phyloP scores from a whole-genome alignment of 2,329 filamentous ascomycete species.

The Sporothrix phasma region DNA sequence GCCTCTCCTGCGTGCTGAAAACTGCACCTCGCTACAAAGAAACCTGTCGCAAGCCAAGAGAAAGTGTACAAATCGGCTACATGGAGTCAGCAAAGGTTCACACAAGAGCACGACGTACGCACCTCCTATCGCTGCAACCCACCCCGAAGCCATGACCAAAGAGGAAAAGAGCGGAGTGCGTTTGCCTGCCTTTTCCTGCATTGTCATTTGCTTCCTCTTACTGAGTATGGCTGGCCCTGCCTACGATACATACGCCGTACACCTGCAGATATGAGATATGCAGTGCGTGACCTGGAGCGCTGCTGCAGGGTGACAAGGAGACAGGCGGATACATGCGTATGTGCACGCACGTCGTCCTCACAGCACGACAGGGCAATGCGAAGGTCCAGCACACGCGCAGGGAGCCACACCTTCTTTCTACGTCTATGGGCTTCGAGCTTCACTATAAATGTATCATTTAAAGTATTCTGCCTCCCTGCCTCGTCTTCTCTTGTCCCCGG shows the following conservation, averaged over 20 bases:
- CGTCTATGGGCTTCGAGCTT: not conserved
- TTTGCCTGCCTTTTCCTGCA: not conserved
- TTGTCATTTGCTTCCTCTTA: too few species aligned
- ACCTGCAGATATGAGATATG: not conserved
- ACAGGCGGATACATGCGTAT: not conserved
- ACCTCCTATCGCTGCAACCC: not conserved
- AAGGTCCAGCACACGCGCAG: too few species aligned
- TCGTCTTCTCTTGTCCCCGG: not conserved
- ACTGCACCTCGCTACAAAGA: not conserved
- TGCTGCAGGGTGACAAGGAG: slow-evolving; percentile 1
- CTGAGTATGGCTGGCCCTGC: not conserved
- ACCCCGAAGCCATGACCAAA: not conserved
- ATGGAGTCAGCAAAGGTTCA: not conserved
- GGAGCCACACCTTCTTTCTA: not conserved
- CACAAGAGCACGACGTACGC: not conserved
- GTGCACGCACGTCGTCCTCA: not conserved
- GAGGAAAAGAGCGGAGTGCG: not conserved
- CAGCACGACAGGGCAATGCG: not conserved
- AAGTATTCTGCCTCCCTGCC: not conserved
- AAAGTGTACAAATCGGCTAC: not conserved
- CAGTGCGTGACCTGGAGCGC: not conserved
- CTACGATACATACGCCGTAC: not conserved
- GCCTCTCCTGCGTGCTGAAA: not conserved
- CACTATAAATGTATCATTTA: too few species aligned
- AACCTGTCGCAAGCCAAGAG: too few species aligned